Percentiles rank a stretch among this genome's conserved stretches.
These are phyloP conservation scores for Bipolaris bicolor DNA, from an alignment of 2,329 filamentous ascomycete genomes.

Conservation along the genomic window DNA sequence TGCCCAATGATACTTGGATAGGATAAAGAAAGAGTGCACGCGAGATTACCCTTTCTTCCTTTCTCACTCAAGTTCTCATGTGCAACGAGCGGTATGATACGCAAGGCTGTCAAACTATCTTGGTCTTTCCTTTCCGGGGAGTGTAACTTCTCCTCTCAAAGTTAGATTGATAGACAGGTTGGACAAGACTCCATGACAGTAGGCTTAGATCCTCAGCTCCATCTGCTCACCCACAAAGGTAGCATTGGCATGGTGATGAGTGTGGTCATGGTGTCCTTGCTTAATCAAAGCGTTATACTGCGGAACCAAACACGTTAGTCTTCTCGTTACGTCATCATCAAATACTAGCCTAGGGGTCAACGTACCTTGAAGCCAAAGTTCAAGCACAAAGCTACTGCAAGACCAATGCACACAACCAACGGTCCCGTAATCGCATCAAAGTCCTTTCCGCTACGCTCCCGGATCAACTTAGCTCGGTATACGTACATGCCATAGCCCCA, in stretches of 20 bases:
- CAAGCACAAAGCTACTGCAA: constrained; percentile 78
- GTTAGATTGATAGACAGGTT: neutral
- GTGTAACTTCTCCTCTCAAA: neutral
- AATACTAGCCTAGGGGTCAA: constrained; percentile 2
- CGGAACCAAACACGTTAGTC: constrained; percentile 2
- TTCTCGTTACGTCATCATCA: neutral
- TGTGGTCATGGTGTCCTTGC: constrained; percentile 14
- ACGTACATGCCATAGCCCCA: constrained; percentile 91
- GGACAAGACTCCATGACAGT: neutral
- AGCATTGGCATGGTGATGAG: constrained; percentile 12
- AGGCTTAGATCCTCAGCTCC: constrained; percentile 26
- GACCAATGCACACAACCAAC: constrained; percentile 77
- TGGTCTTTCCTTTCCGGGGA: too few relatives aligned
- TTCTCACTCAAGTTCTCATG: too few relatives aligned
- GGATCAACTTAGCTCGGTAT: constrained; percentile 76
- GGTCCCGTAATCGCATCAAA: constrained; percentile 91
- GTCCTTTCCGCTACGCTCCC: constrained; percentile 84
- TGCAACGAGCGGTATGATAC: too few relatives aligned
- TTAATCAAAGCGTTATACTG: constrained; percentile 32
- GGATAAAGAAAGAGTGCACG: too few relatives aligned
- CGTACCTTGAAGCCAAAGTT: constrained; percentile 87
- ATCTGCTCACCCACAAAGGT: constrained; percentile 20
- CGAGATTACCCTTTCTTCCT: too few relatives aligned
- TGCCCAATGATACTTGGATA: too few relatives aligned
- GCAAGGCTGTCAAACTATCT: too few relatives aligned